Evolutionary conservation across 306 rosid species (phyloP).

Genomic region (Ormosia emarginata): DNA sequence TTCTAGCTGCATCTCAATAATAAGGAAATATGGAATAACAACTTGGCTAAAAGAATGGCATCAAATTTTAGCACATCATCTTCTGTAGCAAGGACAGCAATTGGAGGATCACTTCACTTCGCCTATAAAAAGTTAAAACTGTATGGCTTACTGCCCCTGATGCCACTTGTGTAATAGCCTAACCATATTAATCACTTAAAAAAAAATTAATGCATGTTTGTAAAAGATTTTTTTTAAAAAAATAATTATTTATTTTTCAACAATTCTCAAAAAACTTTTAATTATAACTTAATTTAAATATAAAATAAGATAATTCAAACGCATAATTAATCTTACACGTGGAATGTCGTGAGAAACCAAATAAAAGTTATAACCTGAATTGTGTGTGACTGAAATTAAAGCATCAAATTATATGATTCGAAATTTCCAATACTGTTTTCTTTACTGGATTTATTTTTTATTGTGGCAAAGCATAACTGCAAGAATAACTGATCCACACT

Average conservation of each 20-base stretch:
- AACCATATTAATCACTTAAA: too few relatives aligned
- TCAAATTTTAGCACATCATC: not conserved
- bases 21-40: not conserved
- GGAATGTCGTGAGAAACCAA: not conserved
- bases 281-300: too few relatives aligned
- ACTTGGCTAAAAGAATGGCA: not conserved
- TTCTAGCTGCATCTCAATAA: not conserved
- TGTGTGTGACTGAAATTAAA: not conserved
- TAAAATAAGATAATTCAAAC: too few relatives aligned
- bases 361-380: too few relatives aligned
- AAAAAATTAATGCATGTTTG: too few relatives aligned
- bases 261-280: too few relatives aligned
- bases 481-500: too few relatives aligned
- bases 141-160: too few relatives aligned
- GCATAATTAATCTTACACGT: too few relatives aligned
- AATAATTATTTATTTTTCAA: too few relatives aligned
- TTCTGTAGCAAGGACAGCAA: not conserved
- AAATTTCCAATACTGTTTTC: not conserved
- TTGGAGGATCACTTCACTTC: not conserved
- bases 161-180: too few relatives aligned
- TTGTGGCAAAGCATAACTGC: not conserved
- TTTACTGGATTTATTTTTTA: not conserved
- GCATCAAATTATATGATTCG: not conserved
- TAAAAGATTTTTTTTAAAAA: too few relatives aligned
- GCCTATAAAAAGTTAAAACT: not conserved